These are phyloP conservation scores for Entoloma clypeatum DNA, from an alignment of 1,284 basidiomycete genomes.

Conservation along the genomic window DNA sequence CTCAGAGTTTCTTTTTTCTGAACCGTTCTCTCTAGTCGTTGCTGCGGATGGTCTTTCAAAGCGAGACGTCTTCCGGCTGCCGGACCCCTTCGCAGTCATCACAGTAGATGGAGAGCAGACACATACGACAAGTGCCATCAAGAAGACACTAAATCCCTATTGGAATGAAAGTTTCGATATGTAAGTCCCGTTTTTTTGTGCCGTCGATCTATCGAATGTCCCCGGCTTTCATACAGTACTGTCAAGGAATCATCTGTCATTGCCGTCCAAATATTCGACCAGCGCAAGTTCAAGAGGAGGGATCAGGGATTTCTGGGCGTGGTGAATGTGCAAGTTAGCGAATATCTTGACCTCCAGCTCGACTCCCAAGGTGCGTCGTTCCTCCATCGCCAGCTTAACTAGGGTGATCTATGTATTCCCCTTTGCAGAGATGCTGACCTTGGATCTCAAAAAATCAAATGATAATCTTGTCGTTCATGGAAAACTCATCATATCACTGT, in stretches of 20 bases:
- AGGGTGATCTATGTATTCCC: conserved; percentile 8
- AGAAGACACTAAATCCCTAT: conserved; percentile 87
- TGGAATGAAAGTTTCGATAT: conserved; percentile 95
- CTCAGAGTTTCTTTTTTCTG: neutral
- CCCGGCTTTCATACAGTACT: conserved; percentile 43
- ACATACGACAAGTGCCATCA: conserved; percentile 88
- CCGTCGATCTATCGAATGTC: conserved; percentile 5
- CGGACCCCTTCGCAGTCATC: conserved; percentile 93
- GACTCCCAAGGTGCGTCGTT: conserved; percentile 77
- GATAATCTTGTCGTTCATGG: conserved; percentile 88
- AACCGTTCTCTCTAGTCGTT: conserved; percentile 54
- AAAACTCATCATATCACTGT: conserved; percentile 86
- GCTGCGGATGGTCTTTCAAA: conserved; percentile 87
- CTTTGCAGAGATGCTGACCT: conserved; percentile 77
- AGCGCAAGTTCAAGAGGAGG: conserved; percentile 93
- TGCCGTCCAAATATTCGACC: conserved; percentile 95
- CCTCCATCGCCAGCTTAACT: neutral
- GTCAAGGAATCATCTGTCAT: conserved; percentile 91
- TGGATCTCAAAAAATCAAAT: conserved; percentile 87
- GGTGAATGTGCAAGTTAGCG: conserved; percentile 86
- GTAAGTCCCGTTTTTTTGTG: conserved; percentile 35
- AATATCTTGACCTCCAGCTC: conserved; percentile 86
- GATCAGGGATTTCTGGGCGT: conserved; percentile 95
- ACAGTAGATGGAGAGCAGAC: conserved; percentile 95
- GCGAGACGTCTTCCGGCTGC: conserved; percentile 87